phyloP scores from a whole-genome alignment of 805 yeast genomes.

The Monosporozyma servazzii region DNA sequence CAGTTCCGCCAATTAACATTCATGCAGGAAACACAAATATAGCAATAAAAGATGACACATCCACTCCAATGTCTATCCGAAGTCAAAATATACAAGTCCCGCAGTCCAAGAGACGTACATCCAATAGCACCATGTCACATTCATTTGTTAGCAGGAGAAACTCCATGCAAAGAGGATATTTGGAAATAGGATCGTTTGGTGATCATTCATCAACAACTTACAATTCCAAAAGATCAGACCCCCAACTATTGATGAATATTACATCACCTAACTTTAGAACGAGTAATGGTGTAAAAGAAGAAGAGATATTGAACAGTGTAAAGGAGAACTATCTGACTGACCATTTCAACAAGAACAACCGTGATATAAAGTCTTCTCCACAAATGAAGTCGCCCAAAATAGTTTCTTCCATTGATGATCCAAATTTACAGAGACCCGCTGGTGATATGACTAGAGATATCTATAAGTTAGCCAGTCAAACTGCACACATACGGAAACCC shows the following conservation, averaged over 20 bases:
- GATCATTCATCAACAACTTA: not conserved
- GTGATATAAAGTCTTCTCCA: not conserved
- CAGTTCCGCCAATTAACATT: not conserved
- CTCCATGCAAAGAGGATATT: conserved; percentile 4
- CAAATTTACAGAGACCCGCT: conserved; percentile 20
- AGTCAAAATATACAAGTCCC: not conserved
- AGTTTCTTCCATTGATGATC: not conserved
- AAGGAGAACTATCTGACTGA: conserved; percentile 24
- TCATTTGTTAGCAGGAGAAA: conserved; percentile 5
- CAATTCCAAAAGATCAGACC: conserved; percentile 5
- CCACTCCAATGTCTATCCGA: not conserved
- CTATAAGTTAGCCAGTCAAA: conserved; percentile 16
- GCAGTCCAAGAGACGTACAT: not conserved
- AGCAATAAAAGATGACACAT: not conserved
- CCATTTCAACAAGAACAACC: not conserved
- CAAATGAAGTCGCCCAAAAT: conserved; percentile 3
- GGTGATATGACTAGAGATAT: conserved; percentile 34
- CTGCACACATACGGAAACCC: conserved; percentile 6
- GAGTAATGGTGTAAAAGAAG: conserved; percentile 16
- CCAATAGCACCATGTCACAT: not conserved
- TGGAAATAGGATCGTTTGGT: not conserved
- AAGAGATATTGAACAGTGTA: conserved; percentile 26
- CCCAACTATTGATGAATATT: conserved; percentile 20
- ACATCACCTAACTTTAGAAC: conserved; percentile 28
- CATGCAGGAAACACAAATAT: not conserved